Evolutionary conservation across 768 basidiomycete species (phyloP), one percentile per base, ranked within the genome.

Genomic region (Trametes meyenii): DNA sequence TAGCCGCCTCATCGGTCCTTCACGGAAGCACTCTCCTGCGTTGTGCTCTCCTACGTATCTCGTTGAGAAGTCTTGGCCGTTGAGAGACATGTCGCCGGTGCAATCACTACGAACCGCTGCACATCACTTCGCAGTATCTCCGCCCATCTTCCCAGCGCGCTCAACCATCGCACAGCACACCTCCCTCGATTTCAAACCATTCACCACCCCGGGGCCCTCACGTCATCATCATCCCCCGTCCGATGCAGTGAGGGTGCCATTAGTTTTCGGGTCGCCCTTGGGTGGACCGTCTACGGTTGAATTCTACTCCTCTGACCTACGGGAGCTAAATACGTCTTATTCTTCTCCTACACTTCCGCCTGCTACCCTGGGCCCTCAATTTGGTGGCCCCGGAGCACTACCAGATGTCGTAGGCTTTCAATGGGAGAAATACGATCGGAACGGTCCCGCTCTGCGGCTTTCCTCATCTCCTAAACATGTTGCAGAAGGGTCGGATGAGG

Each of bases 391-490:
- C 8, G 36, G 4, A 24, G 23, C 38, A 39, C 75, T 78, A 62
- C 68, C 73, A 46, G 70, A 74, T 6, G 66, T 67, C 4, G 71
- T 87, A 10, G 82, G 83, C 66, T 88, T 88, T 64, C 77, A 69
- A 53, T 88, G 87, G 86, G 71, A 74, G 48, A 80, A 81, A 10
- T 88, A 87, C 64, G 69, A 76, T 17, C 64, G 63, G 5, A 24
- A 60, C 14, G 14, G 50, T 0, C 19, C 50, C 6, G 17, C 40
- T 4, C 24, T 23, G 3, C 45, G 51, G 14, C 14, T 23, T 1
- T 44, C 60, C 19, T 60, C 58, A 21, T 38, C 60, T 1, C 43
- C 38, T 11, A 14, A 11, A 17, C 36, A 7, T 33, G 29, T 12
- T 5, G 44, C 40, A 17, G 12, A 16, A 24, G 42, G 43, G 23